A percentile compares a stretch with the other conserved stretches of the same genome.
Conservation (phyloP, 75 land plant genomes). For the Pseudotsuga menziesii region DNA sequence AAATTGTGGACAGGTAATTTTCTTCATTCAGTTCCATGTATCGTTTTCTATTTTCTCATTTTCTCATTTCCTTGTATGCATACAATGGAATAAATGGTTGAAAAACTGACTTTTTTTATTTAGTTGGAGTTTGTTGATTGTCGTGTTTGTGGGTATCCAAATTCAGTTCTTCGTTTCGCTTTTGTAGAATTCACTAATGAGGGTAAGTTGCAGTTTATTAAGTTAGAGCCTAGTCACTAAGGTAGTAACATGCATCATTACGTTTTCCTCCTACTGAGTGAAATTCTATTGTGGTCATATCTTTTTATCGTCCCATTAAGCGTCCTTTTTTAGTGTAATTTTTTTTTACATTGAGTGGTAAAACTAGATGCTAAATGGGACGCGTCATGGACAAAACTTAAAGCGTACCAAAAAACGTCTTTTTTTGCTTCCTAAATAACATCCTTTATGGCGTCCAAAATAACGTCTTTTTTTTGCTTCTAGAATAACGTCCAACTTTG, state of each 20-base stretch:
- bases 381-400: too few species aligned
- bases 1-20: slow-evolving; percentile 44
- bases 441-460: too few species aligned
- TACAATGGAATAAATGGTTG: neutral
- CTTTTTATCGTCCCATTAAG: too few species aligned
- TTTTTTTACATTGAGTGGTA: too few species aligned
- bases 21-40: neutral
- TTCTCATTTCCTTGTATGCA: neutral
- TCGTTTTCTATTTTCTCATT: neutral
- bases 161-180: slow-evolving; percentile 56
- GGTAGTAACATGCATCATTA: neutral
- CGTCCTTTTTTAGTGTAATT: too few species aligned
- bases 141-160: slow-evolving; percentile 66
- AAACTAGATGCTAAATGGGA: too few species aligned
- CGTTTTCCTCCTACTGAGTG: too few species aligned
- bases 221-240: neutral
- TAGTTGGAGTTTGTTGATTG: slow-evolving; percentile 55
- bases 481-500: too few species aligned
- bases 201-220: slow-evolving; percentile 16
- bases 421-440: too few species aligned
- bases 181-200: slow-evolving; percentile 50
- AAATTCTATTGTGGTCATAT: neutral
- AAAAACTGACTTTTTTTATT: neutral
- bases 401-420: too few species aligned
- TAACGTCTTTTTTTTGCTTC: too few species aligned